Conservation (phyloP, 2,329 filamentous ascomycete genomes). For the Didymella pinodella region DNA sequence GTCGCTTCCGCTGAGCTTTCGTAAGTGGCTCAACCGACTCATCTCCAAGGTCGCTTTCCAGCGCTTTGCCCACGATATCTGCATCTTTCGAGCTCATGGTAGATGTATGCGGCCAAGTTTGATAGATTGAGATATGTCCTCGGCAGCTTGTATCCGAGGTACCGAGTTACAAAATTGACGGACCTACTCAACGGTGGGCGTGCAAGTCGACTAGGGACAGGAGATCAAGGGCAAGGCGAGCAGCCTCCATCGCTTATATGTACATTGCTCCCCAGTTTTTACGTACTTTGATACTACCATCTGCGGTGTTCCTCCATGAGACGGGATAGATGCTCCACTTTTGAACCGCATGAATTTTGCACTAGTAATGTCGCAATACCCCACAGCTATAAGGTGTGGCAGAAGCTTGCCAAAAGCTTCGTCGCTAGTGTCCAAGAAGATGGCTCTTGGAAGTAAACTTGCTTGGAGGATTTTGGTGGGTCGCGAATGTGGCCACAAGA, state of each 20-base stretch:
- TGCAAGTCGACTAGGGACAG: neutral
- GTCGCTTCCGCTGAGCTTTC: neutral
- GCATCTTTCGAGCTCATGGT: neutral
- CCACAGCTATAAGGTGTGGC: conserved; percentile 3
- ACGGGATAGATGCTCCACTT: neutral
- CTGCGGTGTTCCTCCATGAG: neutral
- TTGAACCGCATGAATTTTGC: neutral
- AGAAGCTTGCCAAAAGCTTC: neutral
- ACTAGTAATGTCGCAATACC: conserved; percentile 3
- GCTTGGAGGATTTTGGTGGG: neutral
- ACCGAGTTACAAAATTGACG: neutral
- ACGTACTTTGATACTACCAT: conserved; percentile 1
- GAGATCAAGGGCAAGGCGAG: neutral
- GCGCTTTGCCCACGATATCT: neutral
- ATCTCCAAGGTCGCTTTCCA: neutral
- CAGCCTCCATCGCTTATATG: neutral
- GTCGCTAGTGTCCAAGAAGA: neutral
- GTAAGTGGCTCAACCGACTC: neutral
- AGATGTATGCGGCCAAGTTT: neutral
- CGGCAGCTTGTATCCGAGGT: neutral
- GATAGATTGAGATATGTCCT: neutral
- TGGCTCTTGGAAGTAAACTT: neutral
- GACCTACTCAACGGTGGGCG: neutral
- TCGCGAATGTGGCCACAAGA: neutral
- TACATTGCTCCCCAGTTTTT: neutral